Conservation (phyloP, 352 stramenopile species). For the Hyaloperonospora arabidopsidis region DNA sequence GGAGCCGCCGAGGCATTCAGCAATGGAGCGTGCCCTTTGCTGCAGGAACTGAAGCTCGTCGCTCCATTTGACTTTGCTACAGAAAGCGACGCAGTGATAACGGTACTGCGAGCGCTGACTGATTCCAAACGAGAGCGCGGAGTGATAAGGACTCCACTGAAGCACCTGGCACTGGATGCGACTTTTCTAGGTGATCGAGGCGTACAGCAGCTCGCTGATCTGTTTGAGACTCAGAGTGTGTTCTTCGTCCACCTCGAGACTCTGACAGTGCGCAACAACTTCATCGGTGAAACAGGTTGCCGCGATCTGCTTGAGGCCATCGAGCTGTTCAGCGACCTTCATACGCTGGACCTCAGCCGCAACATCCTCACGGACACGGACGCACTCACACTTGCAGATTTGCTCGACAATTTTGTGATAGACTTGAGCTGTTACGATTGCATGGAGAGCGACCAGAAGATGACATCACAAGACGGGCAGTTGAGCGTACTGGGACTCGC, state of each 20-base stretch:
- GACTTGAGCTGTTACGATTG: conserved; percentile 10
- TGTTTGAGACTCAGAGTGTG: conserved; percentile 20
- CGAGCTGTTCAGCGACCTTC: conserved; percentile 24
- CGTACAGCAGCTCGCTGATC: conserved; percentile 26
- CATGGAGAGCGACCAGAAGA: conserved; percentile 5
- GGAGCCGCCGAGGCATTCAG: conserved; percentile 33
- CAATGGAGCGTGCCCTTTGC: conserved; percentile 27
- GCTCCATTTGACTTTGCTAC: conserved; percentile 58
- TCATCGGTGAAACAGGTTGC: conserved; percentile 48
- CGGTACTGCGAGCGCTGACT: conserved; percentile 31
- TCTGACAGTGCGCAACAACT: conserved; percentile 52
- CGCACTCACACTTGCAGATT: conserved; percentile 33
- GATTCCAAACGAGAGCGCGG: background rate
- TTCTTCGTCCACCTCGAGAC: conserved; percentile 31
- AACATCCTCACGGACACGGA: conserved; percentile 64
- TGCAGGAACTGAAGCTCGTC: conserved; percentile 35
- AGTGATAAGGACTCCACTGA: conserved; percentile 8
- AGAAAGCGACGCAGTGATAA: conserved; percentile 42
- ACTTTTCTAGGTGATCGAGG: conserved; percentile 51
- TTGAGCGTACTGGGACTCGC: conserved; percentile 17
- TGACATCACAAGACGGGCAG: conserved; percentile 5
- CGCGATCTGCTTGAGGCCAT: conserved; percentile 26
- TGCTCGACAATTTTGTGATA: conserved; percentile 25
- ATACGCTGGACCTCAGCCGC: conserved; percentile 32
- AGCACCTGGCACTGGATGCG: conserved; percentile 43